These are phyloP conservation scores for Trypanosoma brucei DNA, from an alignment of 208 protist genomes.

Conservation along the genomic window DNA sequence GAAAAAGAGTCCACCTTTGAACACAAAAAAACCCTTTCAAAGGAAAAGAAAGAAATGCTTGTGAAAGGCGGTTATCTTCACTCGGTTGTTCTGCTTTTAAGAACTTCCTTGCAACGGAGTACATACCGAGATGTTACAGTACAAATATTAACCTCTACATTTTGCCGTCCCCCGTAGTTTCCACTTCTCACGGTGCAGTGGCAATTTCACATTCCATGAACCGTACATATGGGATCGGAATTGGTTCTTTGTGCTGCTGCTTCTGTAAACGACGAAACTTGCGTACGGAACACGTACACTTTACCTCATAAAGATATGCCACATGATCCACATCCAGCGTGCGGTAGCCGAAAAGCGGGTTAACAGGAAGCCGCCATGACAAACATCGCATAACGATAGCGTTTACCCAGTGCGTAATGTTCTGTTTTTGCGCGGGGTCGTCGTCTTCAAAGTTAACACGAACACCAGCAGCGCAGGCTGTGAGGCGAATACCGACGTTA, in stretches of 20 bases:
- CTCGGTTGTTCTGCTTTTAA: too few species aligned
- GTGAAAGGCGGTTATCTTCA: too few species aligned
- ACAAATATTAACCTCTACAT: background rate
- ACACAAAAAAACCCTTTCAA: too few species aligned
- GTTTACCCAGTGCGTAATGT: conserved; percentile 71
- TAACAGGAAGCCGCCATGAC: conserved; percentile 59
- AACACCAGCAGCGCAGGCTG: conserved; percentile 35
- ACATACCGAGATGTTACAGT: background rate
- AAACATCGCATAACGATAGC: conserved; percentile 68
- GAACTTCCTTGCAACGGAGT: background rate
- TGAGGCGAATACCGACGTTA: conserved; percentile 29
- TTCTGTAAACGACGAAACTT: conserved; percentile 55
- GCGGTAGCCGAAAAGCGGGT: conserved; percentile 38
- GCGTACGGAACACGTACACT: conserved; percentile 47
- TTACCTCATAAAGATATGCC: conserved; percentile 76
- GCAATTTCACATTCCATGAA: conserved; percentile 39
- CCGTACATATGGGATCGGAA: conserved; percentile 58
- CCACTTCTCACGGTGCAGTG: conserved; percentile 2
- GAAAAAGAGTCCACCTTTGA: too few species aligned
- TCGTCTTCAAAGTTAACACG: conserved; percentile 43
- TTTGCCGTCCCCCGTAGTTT: background rate
- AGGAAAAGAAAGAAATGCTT: too few species aligned
- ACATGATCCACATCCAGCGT: conserved; percentile 70
- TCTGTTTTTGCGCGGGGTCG: conserved; percentile 40
- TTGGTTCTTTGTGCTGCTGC: conserved; percentile 47